Base-by-base conservation (phyloP, 2,329 filamentous ascomycete species). In the Esteya vermicola region DNA sequence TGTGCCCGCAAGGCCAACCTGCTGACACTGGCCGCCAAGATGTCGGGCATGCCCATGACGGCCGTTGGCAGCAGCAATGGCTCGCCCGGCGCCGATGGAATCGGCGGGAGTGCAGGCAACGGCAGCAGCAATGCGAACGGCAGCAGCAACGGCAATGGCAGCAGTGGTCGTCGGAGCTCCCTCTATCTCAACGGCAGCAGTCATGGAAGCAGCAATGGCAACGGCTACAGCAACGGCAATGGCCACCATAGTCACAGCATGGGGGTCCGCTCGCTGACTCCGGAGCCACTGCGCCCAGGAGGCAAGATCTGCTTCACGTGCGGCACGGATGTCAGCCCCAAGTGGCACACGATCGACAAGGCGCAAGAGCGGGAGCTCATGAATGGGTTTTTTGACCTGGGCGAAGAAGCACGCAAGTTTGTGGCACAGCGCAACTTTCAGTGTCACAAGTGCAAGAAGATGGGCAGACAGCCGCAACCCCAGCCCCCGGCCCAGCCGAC, bases 1-100 rank as follows among this genome's bases (percentile, higher is more conserved):
- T 95, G 89, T 16, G 85, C 91, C 19, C 81, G 91, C 40, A 95
- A 94, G 59, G 89, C 91, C 19, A 91, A 85, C 43, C 70, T 91
- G 32, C 72, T 80, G 53, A 75, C 74, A 42, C 69, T 73, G 38
- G 75, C 73, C 22, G 71, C 72, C 12, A 84, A 79, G 54, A 61
- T 59, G 51, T 57, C 60, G 3, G 52, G 55, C 25, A 52, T 57
- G 2, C 43, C n/a, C 55, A 52, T 64, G 18, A 3, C 28, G 36
- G 1, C 9, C 36, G 8, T 19, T n/a, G 8, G 28, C 10, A 21
- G 33, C 12, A 13, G 14, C 9, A 16, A 10, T 3, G 13, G 28
- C 26, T 28, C 26, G 26, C 20, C 3, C 4, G 38, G n/a, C n/a
- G 14, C 4, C 19, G 16, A 33, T 21, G n/a, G n/a, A 4, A 19